Conservation (phyloP, 805 yeast species). For the Grigorovia jiainica region DNA sequence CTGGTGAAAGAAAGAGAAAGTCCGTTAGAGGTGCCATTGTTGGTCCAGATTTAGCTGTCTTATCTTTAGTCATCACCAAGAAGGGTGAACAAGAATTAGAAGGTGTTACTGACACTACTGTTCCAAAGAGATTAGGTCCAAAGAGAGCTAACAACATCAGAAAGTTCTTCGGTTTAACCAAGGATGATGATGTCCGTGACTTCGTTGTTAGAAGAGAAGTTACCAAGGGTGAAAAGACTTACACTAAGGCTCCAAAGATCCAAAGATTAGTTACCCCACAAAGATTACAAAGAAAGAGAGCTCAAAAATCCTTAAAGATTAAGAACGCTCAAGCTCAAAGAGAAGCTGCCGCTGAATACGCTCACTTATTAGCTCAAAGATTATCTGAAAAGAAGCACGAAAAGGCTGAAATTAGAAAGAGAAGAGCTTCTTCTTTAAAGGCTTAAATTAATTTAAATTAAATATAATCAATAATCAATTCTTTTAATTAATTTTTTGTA, state of each 20-base stretch:
- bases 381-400: conserved; percentile 97
- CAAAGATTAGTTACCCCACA: conserved; percentile 99
- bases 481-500: background rate
- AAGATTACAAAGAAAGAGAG: conserved; percentile 98
- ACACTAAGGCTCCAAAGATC: conserved; percentile 99
- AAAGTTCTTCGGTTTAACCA: conserved; percentile 88
- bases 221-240: conserved; percentile 94
- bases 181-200: conserved; percentile 46
- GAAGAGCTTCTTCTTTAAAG: conserved; percentile 98
- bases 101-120: conserved; percentile 89
- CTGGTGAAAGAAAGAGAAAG: conserved; percentile 99
- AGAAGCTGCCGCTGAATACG: conserved; percentile 99
- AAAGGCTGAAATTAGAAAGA: conserved; percentile 97
- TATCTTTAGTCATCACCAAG: conserved; percentile 88
- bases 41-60: conserved; percentile 91
- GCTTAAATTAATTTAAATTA: conserved; percentile 39
- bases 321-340: conserved; percentile 97
- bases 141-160: conserved; percentile 99
- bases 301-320: conserved; percentile 84
- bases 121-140: conserved; percentile 99
- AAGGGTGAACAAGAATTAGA: conserved; percentile 94
- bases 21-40: conserved; percentile 99
- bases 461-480: background rate
- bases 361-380: conserved; percentile 96
- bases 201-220: conserved; percentile 98